Percentiles rank a stretch among this genome's conserved stretches.
phyloP scores from a whole-genome alignment of 495 filamentous ascomycete genomes.

The Podospora appendiculata region DNA sequence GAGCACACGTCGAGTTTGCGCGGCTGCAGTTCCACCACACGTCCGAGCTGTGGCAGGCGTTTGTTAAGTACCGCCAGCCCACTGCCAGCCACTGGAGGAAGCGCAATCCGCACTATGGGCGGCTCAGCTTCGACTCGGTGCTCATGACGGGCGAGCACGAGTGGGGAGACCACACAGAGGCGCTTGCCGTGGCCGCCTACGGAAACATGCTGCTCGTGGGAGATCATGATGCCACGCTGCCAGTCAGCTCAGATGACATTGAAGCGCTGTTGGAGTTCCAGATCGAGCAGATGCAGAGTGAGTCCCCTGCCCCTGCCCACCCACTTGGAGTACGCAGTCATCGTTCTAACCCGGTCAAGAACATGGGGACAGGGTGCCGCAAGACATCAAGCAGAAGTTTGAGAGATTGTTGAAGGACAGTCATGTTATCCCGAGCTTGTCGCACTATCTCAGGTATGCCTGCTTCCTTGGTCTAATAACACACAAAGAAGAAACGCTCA shows the following conservation, averaged over 20 bases:
- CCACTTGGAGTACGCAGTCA: neutral
- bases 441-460: slow-evolving; percentile 67
- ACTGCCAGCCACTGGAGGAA: slow-evolving; percentile 64
- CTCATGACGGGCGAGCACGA: slow-evolving; percentile 41
- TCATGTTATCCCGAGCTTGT: slow-evolving; percentile 59
- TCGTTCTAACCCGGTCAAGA: neutral
- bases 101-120: slow-evolving; percentile 53
- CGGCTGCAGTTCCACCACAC: slow-evolving; percentile 71
- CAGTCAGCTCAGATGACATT: slow-evolving; percentile 72
- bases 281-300: slow-evolving; percentile 78
- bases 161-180: slow-evolving; percentile 32
- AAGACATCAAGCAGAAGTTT: slow-evolving; percentile 57
- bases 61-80: slow-evolving; percentile 70
- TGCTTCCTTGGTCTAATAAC: neutral
- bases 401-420: slow-evolving; percentile 57
- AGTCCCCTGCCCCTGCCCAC: slow-evolving; percentile 13
- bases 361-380: slow-evolving; percentile 61
- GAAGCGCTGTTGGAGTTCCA: slow-evolving; percentile 82
- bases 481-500: no score
- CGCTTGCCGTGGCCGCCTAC: slow-evolving; percentile 53
- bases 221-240: slow-evolving; percentile 28
- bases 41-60: slow-evolving; percentile 67
- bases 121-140: slow-evolving; percentile 63
- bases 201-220: slow-evolving; percentile 45
- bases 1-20: slow-evolving; percentile 70